phyloP scores from a whole-genome alignment of 2,329 filamentous ascomycete genomes.

The Elsinoe batatas region DNA sequence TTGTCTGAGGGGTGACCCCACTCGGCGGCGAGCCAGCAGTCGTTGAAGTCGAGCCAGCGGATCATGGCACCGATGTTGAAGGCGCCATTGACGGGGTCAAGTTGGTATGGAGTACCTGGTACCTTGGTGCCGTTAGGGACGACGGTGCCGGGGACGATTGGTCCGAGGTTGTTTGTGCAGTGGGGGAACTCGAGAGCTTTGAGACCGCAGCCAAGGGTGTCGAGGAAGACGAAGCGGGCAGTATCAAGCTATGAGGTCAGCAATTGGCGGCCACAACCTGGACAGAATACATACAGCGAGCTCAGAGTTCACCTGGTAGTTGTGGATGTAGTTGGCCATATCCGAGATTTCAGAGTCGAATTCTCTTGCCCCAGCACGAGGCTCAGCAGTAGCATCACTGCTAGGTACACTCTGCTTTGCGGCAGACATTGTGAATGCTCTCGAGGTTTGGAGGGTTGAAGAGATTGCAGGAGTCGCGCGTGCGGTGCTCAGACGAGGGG shows the following conservation, averaged over 20 bases:
- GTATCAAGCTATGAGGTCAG: conserved; percentile 64
- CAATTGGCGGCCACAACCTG: neutral
- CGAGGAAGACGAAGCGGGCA: conserved; percentile 89
- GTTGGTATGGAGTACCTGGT: conserved; percentile 82
- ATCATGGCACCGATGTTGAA: conserved; percentile 99
- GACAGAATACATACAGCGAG: conserved; percentile 62
- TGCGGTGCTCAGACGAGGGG: conserved; percentile 11
- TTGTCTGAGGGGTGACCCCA: conserved; percentile 99
- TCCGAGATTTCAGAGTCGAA: conserved; percentile 92
- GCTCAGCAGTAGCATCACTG: conserved; percentile 22
- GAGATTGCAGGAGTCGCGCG: conserved; percentile 24
- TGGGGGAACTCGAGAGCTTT: conserved; percentile 93
- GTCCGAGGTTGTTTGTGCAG: conserved; percentile 89
- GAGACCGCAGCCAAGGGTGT: conserved; percentile 92
- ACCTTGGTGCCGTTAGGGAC: conserved; percentile 90
- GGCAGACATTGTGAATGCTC: conserved; percentile 7
- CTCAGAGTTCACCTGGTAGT: conserved; percentile 81
- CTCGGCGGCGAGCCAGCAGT: conserved; percentile 98
- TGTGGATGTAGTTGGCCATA: conserved; percentile 90
- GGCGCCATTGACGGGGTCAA: conserved; percentile 89
- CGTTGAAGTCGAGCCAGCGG: conserved; percentile 98
- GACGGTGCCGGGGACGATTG: conserved; percentile 77
- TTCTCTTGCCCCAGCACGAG: conserved; percentile 21
- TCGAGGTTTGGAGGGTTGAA: conserved; percentile 23
- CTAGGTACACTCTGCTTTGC: conserved; percentile 14